phyloP scores from a whole-genome alignment of 1,284 basidiomycete genomes.

The Apiotrichum montevideense region DNA sequence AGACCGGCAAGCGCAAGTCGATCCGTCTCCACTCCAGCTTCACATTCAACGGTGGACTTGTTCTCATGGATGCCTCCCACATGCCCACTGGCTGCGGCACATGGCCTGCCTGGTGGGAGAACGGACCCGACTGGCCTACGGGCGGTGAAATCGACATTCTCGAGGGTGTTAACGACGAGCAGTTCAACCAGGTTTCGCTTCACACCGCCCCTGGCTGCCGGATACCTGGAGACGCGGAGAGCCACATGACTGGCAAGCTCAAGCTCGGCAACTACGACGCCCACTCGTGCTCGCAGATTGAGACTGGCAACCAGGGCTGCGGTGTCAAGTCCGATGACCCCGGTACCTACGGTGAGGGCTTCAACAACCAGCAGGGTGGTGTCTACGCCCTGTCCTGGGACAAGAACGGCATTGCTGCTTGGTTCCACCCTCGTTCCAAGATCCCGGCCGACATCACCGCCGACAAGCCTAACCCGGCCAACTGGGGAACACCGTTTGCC shows the following conservation, averaged over 20 bases:
- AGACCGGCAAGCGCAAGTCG: conserved; percentile 58
- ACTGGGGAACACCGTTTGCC: conserved; percentile 69
- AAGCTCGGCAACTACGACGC: conserved; percentile 45
- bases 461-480: conserved; percentile 60
- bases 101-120: conserved; percentile 53
- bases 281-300: conserved; percentile 41
- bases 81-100: conserved; percentile 85
- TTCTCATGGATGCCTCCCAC: conserved; percentile 77
- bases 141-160: conserved; percentile 56
- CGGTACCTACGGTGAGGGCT: conserved; percentile 42
- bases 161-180: conserved; percentile 48
- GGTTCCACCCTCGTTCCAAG: conserved; percentile 65
- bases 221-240: conserved; percentile 52
- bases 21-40: conserved; percentile 64
- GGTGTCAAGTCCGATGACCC: conserved; percentile 37
- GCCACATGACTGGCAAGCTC: conserved; percentile 54
- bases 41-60: conserved; percentile 57
- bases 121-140: conserved; percentile 51
- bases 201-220: conserved; percentile 48
- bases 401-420: conserved; percentile 64
- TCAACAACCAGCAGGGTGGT: conserved; percentile 47
- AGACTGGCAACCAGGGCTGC: conserved; percentile 48
- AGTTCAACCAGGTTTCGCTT: conserved; percentile 48
- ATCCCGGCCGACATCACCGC: conserved; percentile 69
- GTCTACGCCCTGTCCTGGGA: conserved; percentile 62